Percentiles rank a stretch among this genome's conserved stretches.
Conservation (phyloP, 768 basidiomycete species). For the Serendipita indica region DNA sequence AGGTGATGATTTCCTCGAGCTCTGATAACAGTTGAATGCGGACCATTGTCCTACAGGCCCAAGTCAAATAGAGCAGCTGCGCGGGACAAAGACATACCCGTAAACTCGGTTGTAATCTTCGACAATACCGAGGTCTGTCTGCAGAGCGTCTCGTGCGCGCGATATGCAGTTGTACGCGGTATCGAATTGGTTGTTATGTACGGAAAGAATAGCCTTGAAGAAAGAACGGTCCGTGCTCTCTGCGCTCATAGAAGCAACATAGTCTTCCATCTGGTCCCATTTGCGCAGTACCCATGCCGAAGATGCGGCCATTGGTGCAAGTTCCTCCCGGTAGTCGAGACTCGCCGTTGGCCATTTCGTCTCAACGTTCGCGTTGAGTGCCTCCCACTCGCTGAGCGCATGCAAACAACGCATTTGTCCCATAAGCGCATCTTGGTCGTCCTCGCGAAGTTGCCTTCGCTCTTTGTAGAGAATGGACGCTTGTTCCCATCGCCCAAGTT, state of each 20-base stretch:
- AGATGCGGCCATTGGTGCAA: conserved; percentile 35
- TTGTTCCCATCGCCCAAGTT: conserved; percentile 37
- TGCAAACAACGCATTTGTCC: conserved; percentile 34
- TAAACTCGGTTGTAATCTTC: conserved; percentile 36
- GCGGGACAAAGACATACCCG: conserved; percentile 23
- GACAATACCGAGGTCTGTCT: conserved; percentile 32
- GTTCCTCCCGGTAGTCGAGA: conserved; percentile 26
- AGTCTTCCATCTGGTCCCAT: conserved; percentile 37
- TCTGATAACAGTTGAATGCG: conserved; percentile 38
- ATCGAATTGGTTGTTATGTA: conserved; percentile 32
- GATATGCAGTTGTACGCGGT: conserved; percentile 30
- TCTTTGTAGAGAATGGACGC: conserved; percentile 27
- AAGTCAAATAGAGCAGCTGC: background rate
- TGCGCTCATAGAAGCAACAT: conserved; percentile 32
- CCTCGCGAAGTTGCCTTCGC: conserved; percentile 19
- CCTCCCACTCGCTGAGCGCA: conserved; percentile 37
- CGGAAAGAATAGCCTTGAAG: conserved; percentile 34
- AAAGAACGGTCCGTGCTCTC: conserved; percentile 35
- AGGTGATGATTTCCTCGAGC: conserved; percentile 36
- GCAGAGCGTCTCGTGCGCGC: conserved; percentile 31
- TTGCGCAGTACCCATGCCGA: conserved; percentile 34
- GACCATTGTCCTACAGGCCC: conserved; percentile 26
- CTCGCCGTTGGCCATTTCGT: conserved; percentile 27
- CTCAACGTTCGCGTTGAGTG: conserved; percentile 28
- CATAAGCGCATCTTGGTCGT: conserved; percentile 24